Conservation (phyloP, 2,329 filamentous ascomycete genomes). For the Capronia epimyces region DNA sequence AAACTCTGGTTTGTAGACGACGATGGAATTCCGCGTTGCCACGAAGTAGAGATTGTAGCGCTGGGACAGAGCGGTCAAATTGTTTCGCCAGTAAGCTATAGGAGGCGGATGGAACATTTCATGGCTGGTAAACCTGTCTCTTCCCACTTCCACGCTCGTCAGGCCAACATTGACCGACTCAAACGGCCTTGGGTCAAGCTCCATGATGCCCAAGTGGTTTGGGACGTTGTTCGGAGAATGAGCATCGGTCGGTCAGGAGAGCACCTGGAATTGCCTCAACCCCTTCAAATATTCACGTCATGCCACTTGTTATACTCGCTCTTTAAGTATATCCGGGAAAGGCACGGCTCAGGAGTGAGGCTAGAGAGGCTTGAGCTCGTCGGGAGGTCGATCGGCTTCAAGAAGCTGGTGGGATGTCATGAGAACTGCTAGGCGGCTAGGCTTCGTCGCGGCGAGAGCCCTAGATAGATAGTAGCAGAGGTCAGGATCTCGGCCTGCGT, state of each 20-base stretch:
- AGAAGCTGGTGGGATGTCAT: constrained; percentile 7
- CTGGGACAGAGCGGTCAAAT: constrained; percentile 46
- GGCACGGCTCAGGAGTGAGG: neutral
- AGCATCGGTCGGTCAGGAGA: neutral
- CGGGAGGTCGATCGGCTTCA: constrained; percentile 11
- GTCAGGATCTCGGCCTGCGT: neutral
- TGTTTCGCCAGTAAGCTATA: constrained; percentile 40
- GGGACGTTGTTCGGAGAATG: neutral
- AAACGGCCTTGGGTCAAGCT: constrained; percentile 23
- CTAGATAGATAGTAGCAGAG: neutral
- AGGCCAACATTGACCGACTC: constrained; percentile 21
- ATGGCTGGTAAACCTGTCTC: constrained; percentile 33
- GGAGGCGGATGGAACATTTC: constrained; percentile 32
- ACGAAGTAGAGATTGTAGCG: constrained; percentile 45
- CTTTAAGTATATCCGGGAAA: neutral
- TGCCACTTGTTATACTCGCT: neutral
- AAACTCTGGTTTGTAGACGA: constrained; percentile 43
- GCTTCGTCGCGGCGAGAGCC: neutral
- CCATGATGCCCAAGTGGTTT: constrained; percentile 15
- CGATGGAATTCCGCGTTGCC: constrained; percentile 38
- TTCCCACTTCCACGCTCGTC: constrained; percentile 24
- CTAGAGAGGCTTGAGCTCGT: constrained; percentile 18
- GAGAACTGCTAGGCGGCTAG: constrained; percentile 5
- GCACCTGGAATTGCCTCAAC: neutral
- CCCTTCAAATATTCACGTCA: neutral